A percentile compares a stretch with the other conserved stretches of the same genome.
These are phyloP conservation scores for Linnemannia zychae DNA, from an alignment of 192 early-diverging fungal genomes.

Conservation along the genomic window DNA sequence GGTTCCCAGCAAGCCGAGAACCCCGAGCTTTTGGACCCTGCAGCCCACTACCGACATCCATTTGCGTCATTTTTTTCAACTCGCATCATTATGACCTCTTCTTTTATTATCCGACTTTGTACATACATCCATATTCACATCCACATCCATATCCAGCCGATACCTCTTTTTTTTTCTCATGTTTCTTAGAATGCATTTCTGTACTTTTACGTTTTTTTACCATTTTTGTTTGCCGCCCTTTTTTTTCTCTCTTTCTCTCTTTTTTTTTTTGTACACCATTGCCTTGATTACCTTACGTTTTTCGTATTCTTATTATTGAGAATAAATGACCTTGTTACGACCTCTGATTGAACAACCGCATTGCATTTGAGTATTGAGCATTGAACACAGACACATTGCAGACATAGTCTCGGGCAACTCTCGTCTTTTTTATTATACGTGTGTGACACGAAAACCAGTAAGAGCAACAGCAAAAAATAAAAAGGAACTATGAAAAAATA, in stretches of 20 bases:
- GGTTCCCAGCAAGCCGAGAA: background rate
- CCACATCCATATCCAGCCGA: background rate
- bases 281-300: background rate
- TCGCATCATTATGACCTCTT: slow-evolving; percentile 1
- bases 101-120: background rate
- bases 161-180: background rate
- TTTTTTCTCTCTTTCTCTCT: background rate
- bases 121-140: background rate
- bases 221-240: background rate
- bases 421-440: background rate
- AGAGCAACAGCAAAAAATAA: background rate
- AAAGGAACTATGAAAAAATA: no score
- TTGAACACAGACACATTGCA: background rate
- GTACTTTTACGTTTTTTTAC: slow-evolving; percentile 4
- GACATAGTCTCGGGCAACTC: no score
- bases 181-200: background rate
- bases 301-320: background rate
- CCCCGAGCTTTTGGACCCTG: background rate
- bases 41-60: background rate
- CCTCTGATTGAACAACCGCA: no score
- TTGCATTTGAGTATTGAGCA: background rate
- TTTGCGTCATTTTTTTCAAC: background rate
- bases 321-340: slow-evolving; percentile 11
- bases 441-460: slow-evolving; percentile 1
- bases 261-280: background rate